A percentile compares a stretch with the other conserved stretches of the same genome.
phyloP scores from a whole-genome alignment of 108 stramenopile species.

The Cyclostephanos tholiformis region DNA sequence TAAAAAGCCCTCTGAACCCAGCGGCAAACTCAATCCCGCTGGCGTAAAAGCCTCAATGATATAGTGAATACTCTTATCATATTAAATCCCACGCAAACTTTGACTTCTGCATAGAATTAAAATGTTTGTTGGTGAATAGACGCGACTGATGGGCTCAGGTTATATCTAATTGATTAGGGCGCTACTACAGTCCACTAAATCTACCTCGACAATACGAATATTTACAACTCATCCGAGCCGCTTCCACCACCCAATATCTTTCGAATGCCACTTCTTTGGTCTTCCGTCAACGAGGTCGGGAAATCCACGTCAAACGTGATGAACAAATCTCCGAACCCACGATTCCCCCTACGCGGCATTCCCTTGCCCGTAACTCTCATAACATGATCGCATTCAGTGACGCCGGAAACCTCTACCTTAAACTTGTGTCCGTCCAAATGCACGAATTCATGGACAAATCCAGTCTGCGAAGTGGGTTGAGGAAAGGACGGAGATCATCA shows the following conservation, averaged over 20 bases:
- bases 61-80: too few species aligned
- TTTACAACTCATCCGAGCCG: constrained; percentile 29
- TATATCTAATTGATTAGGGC: not conserved
- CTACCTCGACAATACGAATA: not conserved
- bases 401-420: constrained; percentile 63
- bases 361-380: constrained; percentile 85
- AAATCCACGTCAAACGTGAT: constrained; percentile 93
- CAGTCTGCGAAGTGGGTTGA: constrained; percentile 53
- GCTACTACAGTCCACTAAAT: not conserved
- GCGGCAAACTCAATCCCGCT: too few species aligned
- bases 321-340: constrained; percentile 84
- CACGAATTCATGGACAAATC: constrained; percentile 73
- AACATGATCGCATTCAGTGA: constrained; percentile 87
- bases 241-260: constrained; percentile 53
- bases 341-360: constrained; percentile 87
- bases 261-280: constrained; percentile 77
- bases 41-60: too few species aligned
- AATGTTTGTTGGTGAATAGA: too few species aligned
- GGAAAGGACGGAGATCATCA: not conserved
- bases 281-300: constrained; percentile 67
- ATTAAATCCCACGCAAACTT: too few species aligned
- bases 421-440: constrained; percentile 85
- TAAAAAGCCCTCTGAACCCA: too few species aligned
- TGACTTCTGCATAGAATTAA: too few species aligned
- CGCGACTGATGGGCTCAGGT: too few species aligned